A percentile compares a stretch with the other conserved stretches of the same genome.
phyloP scores from a whole-genome alignment of 1,139 yeast genomes.

The Magnusiomyces paraingens region DNA sequence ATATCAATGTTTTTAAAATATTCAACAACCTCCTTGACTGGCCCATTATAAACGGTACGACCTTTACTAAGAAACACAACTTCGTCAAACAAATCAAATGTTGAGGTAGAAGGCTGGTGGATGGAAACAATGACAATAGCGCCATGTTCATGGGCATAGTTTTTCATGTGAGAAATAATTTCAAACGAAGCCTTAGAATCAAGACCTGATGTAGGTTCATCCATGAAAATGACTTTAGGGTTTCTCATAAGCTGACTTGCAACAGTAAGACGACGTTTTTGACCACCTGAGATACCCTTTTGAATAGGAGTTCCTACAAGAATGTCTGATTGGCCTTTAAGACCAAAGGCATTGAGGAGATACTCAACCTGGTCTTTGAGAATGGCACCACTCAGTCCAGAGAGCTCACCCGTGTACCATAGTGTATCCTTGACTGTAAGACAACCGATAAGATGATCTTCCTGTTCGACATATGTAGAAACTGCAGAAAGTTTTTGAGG shows the following conservation, averaged over 20 bases:
- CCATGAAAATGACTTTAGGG: constrained; percentile 47
- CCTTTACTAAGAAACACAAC: constrained; percentile 34
- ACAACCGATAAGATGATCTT: constrained; percentile 48
- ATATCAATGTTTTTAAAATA: constrained; percentile 17
- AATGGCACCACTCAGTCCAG: constrained; percentile 38
- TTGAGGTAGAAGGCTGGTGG: constrained; percentile 38
- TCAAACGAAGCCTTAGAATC: constrained; percentile 27
- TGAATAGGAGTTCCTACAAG: constrained; percentile 34
- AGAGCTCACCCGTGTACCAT: constrained; percentile 47
- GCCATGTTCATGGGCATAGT: constrained; percentile 28
- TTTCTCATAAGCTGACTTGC: constrained; percentile 45
- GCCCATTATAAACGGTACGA: constrained; percentile 41
- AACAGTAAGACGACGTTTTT: constrained; percentile 48
- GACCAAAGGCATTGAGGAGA: constrained; percentile 23
- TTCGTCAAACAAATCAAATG: constrained; percentile 34
- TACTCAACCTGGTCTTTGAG: constrained; percentile 40
- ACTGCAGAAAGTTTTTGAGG: constrained; percentile 31
- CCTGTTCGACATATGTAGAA: constrained; percentile 55
- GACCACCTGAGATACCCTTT: constrained; percentile 49
- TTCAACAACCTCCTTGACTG: constrained; percentile 39
- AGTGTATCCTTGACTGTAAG: constrained; percentile 51
- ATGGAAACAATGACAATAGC: constrained; percentile 36
- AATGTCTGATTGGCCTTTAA: constrained; percentile 35
- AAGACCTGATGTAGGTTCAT: constrained; percentile 30
- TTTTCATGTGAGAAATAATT: constrained; percentile 28